These are phyloP conservation scores for Fusarium succisae DNA, from an alignment of 2,329 filamentous ascomycete species.

Conservation along the genomic window DNA sequence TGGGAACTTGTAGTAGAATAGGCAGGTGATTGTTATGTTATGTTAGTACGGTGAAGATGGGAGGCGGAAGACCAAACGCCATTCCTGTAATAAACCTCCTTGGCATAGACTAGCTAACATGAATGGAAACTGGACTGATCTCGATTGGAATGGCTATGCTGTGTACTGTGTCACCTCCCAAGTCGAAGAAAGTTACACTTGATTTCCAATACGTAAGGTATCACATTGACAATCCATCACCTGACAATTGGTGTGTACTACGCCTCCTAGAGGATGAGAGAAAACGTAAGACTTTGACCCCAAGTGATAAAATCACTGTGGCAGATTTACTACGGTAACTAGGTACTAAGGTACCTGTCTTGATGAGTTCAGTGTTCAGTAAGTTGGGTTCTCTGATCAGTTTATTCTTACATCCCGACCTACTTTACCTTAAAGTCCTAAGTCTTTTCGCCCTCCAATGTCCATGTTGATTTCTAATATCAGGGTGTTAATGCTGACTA, in stretches of 20 bases:
- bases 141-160: constrained; percentile 6
- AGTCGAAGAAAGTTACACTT: not conserved
- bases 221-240: constrained; percentile 33
- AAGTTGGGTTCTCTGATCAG: not conserved
- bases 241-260: constrained; percentile 26
- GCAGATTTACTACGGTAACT: not conserved
- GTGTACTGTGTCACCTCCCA: constrained; percentile 1
- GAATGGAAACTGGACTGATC: not conserved
- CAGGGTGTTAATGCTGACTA: not conserved
- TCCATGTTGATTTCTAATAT: not conserved
- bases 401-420: not conserved
- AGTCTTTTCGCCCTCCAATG: not conserved
- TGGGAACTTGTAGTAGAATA: not conserved
- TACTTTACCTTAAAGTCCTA: not conserved
- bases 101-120: not conserved
- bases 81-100: not conserved
- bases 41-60: not conserved
- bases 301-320: not conserved
- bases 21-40: not conserved
- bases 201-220: constrained; percentile 21
- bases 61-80: not conserved
- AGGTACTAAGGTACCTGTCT: not conserved
- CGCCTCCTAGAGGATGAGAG: not conserved
- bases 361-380: not conserved
- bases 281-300: not conserved